Percentiles rank a stretch among this genome's conserved stretches.
Conservation (phyloP, 108 stramenopile genomes). For the Mayamaea pseudoterrestris region DNA sequence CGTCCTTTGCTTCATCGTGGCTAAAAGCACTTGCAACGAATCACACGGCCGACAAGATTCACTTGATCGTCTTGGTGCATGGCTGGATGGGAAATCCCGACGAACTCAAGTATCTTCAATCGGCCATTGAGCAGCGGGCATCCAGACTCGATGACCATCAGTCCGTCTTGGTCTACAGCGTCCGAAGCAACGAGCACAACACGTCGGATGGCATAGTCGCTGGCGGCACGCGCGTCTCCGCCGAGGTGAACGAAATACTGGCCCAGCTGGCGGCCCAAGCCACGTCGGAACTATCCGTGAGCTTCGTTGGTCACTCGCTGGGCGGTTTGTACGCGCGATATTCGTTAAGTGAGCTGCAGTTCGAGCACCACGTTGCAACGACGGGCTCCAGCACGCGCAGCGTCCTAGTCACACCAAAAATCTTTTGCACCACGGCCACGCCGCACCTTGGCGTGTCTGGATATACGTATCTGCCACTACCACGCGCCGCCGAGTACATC, state of each 20-base stretch:
- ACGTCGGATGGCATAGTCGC: conserved; percentile 58
- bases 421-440: conserved; percentile 66
- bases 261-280: conserved; percentile 9
- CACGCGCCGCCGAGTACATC: conserved; percentile 32
- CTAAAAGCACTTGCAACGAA: too few relatives aligned
- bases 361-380: conserved; percentile 31
- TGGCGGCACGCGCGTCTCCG: conserved; percentile 45
- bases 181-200: conserved; percentile 37
- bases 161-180: conserved; percentile 45
- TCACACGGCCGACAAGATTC: conserved; percentile 11
- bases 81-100: conserved; percentile 72
- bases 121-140: conserved; percentile 17
- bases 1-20: too few relatives aligned
- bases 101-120: conserved; percentile 56
- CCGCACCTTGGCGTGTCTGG: conserved; percentile 63
- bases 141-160: background rate
- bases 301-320: conserved; percentile 62
- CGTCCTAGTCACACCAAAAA: conserved; percentile 20
- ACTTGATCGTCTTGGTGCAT: conserved; percentile 70
- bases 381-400: conserved; percentile 5
- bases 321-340: conserved; percentile 72
- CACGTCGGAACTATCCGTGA: conserved; percentile 21
- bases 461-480: conserved; percentile 57
- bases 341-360: conserved; percentile 38
- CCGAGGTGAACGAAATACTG: conserved; percentile 48